Base-by-base conservation (phyloP, 768 basidiomycete species). In the Boletellus ananiceps region DNA sequence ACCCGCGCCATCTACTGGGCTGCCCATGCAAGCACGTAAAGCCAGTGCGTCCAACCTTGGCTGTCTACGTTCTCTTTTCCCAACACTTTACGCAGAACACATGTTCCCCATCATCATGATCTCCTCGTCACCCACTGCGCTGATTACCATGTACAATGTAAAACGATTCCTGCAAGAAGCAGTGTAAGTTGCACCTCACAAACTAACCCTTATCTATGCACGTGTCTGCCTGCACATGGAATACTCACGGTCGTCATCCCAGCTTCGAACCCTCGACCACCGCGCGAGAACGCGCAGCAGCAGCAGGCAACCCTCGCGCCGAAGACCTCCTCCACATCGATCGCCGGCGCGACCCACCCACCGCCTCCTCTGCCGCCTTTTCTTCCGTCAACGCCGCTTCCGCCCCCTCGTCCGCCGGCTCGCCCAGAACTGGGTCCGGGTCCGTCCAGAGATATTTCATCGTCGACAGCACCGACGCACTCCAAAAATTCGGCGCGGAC, bases 71-170 rank as follows among this genome's bases (percentile, higher is more conserved):
- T 18, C 1, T 16, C 12, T 9, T n/a, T n/a, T 19, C 15, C 14
- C 29, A 23, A 14, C 15, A 31, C 14, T 9, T 31, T 4, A 21
- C 15, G 7, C 66, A 89, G 85, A 80, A 55, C 83, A 82, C 61
- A 82, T 79, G 60, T 87, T 87, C 69, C 95, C 95, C 0, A 98
- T 99, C 62, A 96, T 98, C 68, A 88, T 98, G 74, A 93, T 99
- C 37, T 95, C 94, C 0, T 95, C 93, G 0, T 93, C 14, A 15
- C 93, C 93, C 0, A 97, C 95, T 2, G 84, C 93, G 3, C 80
- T 99, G 47, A 85, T 99, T 63, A 96, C 93, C 6, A 96, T 99
- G 92, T 84, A 93, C 79, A 99, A 99, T 61, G 92, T 98, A 48
- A 90, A 89, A 66, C 81, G 80, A 29, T 96, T 98, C 70, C 70